Percentiles rank a stretch among this genome's conserved stretches.
phyloP scores from a whole-genome alignment of 768 basidiomycete species.

The Boletus tomentosulus region DNA sequence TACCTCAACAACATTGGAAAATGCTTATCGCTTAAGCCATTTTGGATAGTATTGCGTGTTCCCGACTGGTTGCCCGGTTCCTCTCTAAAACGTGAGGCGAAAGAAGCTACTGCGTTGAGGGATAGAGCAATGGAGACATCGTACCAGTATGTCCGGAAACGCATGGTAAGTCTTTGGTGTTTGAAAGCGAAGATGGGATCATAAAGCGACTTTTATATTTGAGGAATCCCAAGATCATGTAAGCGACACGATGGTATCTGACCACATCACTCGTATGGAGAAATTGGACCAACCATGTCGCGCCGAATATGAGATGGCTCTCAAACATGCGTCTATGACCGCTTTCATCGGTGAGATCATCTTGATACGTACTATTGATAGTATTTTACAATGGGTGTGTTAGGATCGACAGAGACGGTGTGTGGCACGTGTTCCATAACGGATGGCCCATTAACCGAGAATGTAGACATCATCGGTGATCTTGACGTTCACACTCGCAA shows the following conservation, averaged over 20 bases:
- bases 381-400: background rate
- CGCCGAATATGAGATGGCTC: slow-evolving; percentile 1
- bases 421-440: background rate
- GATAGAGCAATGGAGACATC: slow-evolving; percentile 13
- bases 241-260: slow-evolving; percentile 8
- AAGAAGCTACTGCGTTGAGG: background rate
- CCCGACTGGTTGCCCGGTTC: slow-evolving; percentile 40
- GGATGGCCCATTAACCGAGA: background rate
- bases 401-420: slow-evolving; percentile 11
- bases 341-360: slow-evolving; percentile 11
- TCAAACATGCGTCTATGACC: slow-evolving; percentile 8
- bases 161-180: slow-evolving; percentile 20
- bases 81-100: slow-evolving; percentile 32
- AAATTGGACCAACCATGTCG: slow-evolving; percentile 4
- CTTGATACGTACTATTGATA: background rate
- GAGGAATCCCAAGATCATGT: background rate
- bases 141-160: slow-evolving; percentile 23
- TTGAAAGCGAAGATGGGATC: background rate
- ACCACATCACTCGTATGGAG: slow-evolving; percentile 17
- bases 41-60: slow-evolving; percentile 1
- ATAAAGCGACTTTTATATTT: background rate
- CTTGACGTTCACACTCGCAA: slow-evolving; percentile 6
- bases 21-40: background rate
- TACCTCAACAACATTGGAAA: background rate
- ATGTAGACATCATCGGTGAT: slow-evolving; percentile 7